These are phyloP conservation scores for Plasmodium yoelii DNA, from an alignment of 169 alveolate genomes.

Conservation along the genomic window DNA sequence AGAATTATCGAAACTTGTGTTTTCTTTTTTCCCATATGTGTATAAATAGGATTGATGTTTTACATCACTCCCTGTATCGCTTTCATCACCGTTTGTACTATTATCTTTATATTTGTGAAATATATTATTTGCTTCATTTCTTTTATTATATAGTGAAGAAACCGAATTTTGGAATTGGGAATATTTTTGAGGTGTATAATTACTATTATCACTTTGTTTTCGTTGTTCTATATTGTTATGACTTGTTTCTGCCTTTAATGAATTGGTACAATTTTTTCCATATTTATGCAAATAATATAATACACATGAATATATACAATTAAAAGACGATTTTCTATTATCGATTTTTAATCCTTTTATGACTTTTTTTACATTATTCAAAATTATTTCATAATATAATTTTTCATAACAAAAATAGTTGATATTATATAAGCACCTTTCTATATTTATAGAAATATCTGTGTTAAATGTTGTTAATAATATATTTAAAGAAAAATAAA, in stretches of 20 bases:
- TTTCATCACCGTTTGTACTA: not conserved
- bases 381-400: slow-evolving; percentile 43
- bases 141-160: not conserved
- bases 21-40: no score
- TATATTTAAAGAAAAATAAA: slow-evolving; percentile 61
- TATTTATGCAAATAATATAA: slow-evolving; percentile 34
- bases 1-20: not conserved
- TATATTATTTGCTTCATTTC: not conserved
- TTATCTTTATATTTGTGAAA: no score
- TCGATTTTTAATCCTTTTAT: not conserved
- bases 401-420: slow-evolving; percentile 25
- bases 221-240: not conserved
- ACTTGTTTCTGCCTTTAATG: not conserved
- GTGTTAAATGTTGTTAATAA: slow-evolving; percentile 53
- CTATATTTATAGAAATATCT: slow-evolving; percentile 66
- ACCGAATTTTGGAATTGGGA: not conserved
- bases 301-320: slow-evolving; percentile 45
- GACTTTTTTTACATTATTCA: slow-evolving; percentile 31
- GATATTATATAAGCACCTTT: slow-evolving; percentile 23
- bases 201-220: not conserved
- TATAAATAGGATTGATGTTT: not conserved
- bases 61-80: not conserved
- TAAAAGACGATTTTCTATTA: slow-evolving; percentile 47
- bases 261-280: not conserved
- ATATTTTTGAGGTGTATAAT: not conserved